Evolutionary conservation across 2,329 filamentous ascomycete genomes (phyloP).

Genomic region (Pseudogymnoascus sp.): DNA sequence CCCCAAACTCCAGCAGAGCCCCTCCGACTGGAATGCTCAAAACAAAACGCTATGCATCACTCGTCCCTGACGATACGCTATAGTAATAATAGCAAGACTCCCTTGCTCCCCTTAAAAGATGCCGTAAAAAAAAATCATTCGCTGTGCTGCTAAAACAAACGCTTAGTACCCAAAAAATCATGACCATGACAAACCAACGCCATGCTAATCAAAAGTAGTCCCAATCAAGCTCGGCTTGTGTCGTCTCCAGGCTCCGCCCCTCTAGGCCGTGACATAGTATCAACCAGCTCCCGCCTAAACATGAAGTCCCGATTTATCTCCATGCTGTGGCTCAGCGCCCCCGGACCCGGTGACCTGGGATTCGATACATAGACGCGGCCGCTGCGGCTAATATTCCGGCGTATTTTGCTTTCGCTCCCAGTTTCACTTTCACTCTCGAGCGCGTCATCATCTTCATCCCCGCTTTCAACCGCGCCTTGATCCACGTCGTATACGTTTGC

Average conservation of each 20-base stretch:
- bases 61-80: background rate
- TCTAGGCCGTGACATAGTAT: background rate
- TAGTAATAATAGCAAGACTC: background rate
- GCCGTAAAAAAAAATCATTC: background rate
- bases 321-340: conserved; percentile 25
- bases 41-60: background rate
- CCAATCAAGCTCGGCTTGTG: background rate
- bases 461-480: conserved; percentile 9
- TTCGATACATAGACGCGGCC: conserved; percentile 27
- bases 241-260: background rate
- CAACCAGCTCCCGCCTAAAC: conserved; percentile 13
- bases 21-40: background rate
- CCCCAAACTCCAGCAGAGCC: background rate
- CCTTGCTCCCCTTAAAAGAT: background rate
- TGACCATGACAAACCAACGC: background rate
- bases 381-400: background rate
- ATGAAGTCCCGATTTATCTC: conserved; percentile 28
- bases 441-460: conserved; percentile 13
- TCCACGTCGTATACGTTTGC: conserved; percentile 33
- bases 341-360: conserved; percentile 26
- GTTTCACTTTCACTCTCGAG: conserved; percentile 7
- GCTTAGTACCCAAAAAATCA: background rate
- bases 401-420: conserved; percentile 12
- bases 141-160: background rate
- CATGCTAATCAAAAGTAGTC: background rate